Evolutionary conservation across 1,139 yeast genomes (phyloP).

Genomic region (Entelexis paramagnoliae): DNA sequence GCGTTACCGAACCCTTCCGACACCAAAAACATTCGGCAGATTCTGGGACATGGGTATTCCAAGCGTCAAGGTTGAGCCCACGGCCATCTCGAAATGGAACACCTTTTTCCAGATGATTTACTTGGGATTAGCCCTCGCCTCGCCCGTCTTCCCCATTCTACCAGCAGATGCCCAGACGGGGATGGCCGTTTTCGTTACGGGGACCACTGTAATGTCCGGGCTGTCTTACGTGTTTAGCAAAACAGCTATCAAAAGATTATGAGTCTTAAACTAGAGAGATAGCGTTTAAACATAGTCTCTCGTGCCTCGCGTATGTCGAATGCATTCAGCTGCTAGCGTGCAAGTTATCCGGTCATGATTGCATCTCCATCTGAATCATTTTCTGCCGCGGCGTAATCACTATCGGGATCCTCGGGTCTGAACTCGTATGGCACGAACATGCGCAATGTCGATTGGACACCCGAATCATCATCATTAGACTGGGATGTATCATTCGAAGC

Average conservation of each 20-base stretch:
- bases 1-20: constrained; percentile 63
- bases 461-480: neutral
- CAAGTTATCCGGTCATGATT: too few relatives aligned
- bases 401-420: neutral
- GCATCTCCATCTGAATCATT: too few relatives aligned
- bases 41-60: constrained; percentile 73
- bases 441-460: neutral
- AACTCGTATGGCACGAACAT: neutral
- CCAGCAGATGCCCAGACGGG: constrained; percentile 1
- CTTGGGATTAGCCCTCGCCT: constrained; percentile 61
- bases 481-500: too few relatives aligned
- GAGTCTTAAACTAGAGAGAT: neutral
- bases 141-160: constrained; percentile 44
- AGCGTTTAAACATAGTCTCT: too few relatives aligned
- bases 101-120: constrained; percentile 90
- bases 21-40: constrained; percentile 61
- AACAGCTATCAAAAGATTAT: constrained; percentile 44
- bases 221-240: constrained; percentile 60
- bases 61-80: constrained; percentile 82
- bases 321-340: too few relatives aligned
- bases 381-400: too few relatives aligned
- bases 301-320: too few relatives aligned
- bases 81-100: constrained; percentile 75
- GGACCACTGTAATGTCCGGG: constrained; percentile 73
- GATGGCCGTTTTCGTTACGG: constrained; percentile 54